Base-by-base conservation (phyloP, 306 rosid genomes). In the Hippophae tibetana region DNA sequence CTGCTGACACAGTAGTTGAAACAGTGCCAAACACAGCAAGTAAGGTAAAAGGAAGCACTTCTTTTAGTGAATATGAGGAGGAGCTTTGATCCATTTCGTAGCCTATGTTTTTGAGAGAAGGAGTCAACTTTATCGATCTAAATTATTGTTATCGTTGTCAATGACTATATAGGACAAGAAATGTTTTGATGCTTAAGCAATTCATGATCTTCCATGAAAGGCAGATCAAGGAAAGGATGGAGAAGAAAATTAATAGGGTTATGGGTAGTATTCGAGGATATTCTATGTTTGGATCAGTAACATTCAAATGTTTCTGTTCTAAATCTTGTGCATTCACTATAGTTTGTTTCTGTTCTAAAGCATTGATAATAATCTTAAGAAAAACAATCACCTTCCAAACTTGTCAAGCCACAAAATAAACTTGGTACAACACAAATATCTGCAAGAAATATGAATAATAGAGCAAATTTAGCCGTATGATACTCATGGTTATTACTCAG, bases 1-100 rank as follows among this genome's bases (percentile, higher is more conserved):
- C 85, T 7, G 96, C 78, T 7, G 66, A 79, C 51, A 73, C 61
- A 1, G 75, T 78, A 6, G 85, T 77, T 58, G 76, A 47, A 58
- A 72, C 76, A 14, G 57, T 78, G 71, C 81, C 66, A 54, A 83
- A 51, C 76, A 68, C 66, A 9, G 49, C 69, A 9, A 66, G 70
- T n/a, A 81, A 68, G 50, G 67, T 68, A 48, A 65, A 61, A 69
- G 70, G 73, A 23, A 54, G 54, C 9, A 55, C 62, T 13, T 44
- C 76, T 13, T 57, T 65, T 7, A 58, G 64, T 47, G 86, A 78
- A 61, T 61, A 69, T 63, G 11, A 68, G 13, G 73, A 72, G 10
- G 89, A 82, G 66, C 84, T 81, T 73, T 81, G 47, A 74, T 65
- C 23, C 6, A 42, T 6, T 66, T 67, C 13, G 10, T 13, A 1